These are phyloP conservation scores for Suhomyces chickasaworum DNA, from an alignment of 1,139 yeast genomes.

Conservation along the genomic window DNA sequence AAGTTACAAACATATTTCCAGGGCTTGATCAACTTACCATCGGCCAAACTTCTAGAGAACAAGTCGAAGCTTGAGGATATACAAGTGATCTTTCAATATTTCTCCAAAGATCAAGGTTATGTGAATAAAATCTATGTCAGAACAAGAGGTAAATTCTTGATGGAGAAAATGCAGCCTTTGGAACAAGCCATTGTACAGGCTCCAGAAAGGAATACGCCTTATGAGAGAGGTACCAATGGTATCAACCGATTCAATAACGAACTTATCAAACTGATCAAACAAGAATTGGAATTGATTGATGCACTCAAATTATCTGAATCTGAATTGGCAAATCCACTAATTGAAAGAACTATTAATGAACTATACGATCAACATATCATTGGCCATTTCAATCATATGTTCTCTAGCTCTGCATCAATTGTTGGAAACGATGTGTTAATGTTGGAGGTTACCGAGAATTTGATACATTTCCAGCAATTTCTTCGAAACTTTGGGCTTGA, in stretches of 20 bases:
- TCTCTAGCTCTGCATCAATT: slow-evolving; percentile 14
- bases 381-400: slow-evolving; percentile 16
- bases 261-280: slow-evolving; percentile 49
- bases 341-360: slow-evolving; percentile 27
- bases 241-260: slow-evolving; percentile 58
- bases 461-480: slow-evolving; percentile 26
- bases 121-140: slow-evolving; percentile 48
- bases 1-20: slow-evolving; percentile 40
- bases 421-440: slow-evolving; percentile 37
- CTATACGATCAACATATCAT: slow-evolving; percentile 22
- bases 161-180: slow-evolving; percentile 41
- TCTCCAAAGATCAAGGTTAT: slow-evolving; percentile 33
- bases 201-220: slow-evolving; percentile 40
- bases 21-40: slow-evolving; percentile 19
- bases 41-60: slow-evolving; percentile 15
- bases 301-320: slow-evolving; percentile 18
- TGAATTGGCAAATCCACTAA: slow-evolving; percentile 24
- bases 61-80: slow-evolving; percentile 25
- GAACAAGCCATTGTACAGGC: slow-evolving; percentile 41
- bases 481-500: slow-evolving; percentile 17
- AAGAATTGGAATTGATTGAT: slow-evolving; percentile 44
- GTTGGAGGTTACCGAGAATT: slow-evolving; percentile 47
- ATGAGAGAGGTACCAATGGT: slow-evolving; percentile 66
- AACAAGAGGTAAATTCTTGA: slow-evolving; percentile 48
- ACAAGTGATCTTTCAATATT: slow-evolving; percentile 46